Evolutionary conservation across 1,284 basidiomycete species (phyloP).

Genomic region (Fomitiporia mediterranea): DNA sequence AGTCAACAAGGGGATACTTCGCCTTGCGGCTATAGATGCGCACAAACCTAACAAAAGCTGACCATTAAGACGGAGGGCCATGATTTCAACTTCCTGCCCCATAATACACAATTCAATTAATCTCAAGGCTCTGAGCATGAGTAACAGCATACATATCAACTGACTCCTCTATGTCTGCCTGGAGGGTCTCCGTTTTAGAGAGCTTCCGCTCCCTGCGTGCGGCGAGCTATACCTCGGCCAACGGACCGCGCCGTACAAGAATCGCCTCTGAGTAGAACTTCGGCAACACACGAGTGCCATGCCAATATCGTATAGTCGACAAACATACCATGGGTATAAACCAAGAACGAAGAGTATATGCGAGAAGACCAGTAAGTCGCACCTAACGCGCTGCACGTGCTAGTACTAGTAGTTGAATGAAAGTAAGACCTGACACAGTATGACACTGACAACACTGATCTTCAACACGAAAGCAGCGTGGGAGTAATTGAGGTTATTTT

Average conservation of each 20-base stretch:
- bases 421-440: constrained; percentile 16
- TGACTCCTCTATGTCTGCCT: constrained; percentile 91
- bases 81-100: constrained; percentile 81
- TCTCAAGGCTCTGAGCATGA: background rate
- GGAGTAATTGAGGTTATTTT: no score
- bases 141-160: constrained; percentile 61
- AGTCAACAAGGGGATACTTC: constrained; percentile 96
- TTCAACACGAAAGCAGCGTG: background rate
- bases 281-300: background rate
- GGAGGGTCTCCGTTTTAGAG: constrained; percentile 90
- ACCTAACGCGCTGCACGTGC: background rate
- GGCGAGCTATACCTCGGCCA: constrained; percentile 97
- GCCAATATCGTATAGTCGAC: background rate
- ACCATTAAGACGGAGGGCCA: constrained; percentile 94
- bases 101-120: constrained; percentile 48
- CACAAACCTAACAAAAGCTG: constrained; percentile 92
- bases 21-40: constrained; percentile 97
- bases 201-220: constrained; percentile 98
- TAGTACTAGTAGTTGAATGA: background rate
- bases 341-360: constrained; percentile 9
- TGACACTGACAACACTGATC: constrained; percentile 12
- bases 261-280: constrained; percentile 93
- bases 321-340: constrained; percentile 13
- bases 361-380: constrained; percentile 10
- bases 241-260: constrained; percentile 86